phyloP scores from a whole-genome alignment of 257 asterid species.

The Plantago elongata region DNA sequence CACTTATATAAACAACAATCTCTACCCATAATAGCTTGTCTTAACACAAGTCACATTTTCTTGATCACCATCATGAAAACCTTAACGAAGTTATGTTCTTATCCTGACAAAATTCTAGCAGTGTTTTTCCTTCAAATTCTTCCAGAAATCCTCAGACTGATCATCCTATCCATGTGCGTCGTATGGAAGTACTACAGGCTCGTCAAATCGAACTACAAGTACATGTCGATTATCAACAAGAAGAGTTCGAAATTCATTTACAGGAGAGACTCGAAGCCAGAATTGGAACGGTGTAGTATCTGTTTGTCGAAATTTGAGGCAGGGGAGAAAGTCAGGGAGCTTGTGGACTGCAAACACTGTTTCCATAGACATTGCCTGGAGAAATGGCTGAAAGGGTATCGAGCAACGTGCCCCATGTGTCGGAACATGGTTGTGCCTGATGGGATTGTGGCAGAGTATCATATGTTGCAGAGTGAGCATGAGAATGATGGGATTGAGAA shows the following conservation, averaged over 20 bases:
- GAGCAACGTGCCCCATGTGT: slow-evolving; percentile 3
- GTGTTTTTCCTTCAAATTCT: slow-evolving; percentile 25
- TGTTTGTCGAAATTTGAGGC: slow-evolving; percentile 21
- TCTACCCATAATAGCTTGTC: not conserved
- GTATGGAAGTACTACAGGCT: slow-evolving; percentile 18
- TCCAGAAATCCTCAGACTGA: slow-evolving; percentile 36
- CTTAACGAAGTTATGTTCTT: slow-evolving; percentile 29
- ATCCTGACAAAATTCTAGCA: slow-evolving; percentile 19
- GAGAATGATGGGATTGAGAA: slow-evolving; percentile 8
- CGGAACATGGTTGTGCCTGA: slow-evolving; percentile 3
- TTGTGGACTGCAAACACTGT: not conserved
- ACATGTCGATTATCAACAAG: slow-evolving; percentile 31
- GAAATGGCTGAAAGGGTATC: slow-evolving; percentile 9
- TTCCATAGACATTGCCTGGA: slow-evolving; percentile 3
- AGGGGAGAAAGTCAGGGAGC: slow-evolving; percentile 4
- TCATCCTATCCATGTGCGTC: slow-evolving; percentile 23
- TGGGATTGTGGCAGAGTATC: slow-evolving; percentile 1
- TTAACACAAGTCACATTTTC: not conserved
- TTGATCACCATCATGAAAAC: slow-evolving; percentile 26
- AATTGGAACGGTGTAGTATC: slow-evolving; percentile 43
- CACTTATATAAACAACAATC: not conserved
- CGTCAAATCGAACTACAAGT: slow-evolving; percentile 19
- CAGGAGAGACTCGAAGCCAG: not conserved
- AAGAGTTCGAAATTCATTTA: slow-evolving; percentile 34
- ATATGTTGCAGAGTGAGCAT: slow-evolving; percentile 6